Percentiles rank a stretch among this genome's conserved stretches.
These are phyloP conservation scores for Cercospora sp. DNA, from an alignment of 2,329 filamentous ascomycete species.

Conservation along the genomic window DNA sequence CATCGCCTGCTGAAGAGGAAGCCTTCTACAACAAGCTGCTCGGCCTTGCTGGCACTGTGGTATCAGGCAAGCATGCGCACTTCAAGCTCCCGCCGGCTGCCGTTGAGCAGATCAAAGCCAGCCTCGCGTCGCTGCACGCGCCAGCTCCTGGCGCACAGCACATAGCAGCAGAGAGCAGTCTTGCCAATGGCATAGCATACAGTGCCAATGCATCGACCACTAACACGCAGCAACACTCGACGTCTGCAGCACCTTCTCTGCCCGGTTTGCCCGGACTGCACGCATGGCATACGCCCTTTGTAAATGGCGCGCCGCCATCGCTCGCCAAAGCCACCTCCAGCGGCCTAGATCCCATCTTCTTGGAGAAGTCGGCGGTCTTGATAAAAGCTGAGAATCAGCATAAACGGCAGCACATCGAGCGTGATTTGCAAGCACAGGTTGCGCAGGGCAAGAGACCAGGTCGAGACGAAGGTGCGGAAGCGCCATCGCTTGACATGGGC, in stretches of 20 bases:
- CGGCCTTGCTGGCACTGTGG: conserved; percentile 74
- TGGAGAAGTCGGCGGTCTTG: conserved; percentile 82
- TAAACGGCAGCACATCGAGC: conserved; percentile 79
- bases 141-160: conserved; percentile 15
- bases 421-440: conserved; percentile 71
- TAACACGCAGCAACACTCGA: conserved; percentile 23
- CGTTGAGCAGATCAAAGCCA: conserved; percentile 41
- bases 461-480: conserved; percentile 53
- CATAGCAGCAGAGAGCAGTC: conserved; percentile 13
- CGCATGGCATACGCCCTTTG: conserved; percentile 9
- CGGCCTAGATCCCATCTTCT: conserved; percentile 77
- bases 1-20: conserved; percentile 35
- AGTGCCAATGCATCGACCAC: conserved; percentile 29
- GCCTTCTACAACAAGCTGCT: conserved; percentile 72
- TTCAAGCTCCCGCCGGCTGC: conserved; percentile 59
- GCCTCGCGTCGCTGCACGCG: conserved; percentile 16
- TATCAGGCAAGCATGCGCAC: conserved; percentile 71
- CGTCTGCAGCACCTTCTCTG: conserved; percentile 11
- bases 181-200: conserved; percentile 26
- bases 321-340: conserved; percentile 24
- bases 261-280: conserved; percentile 31
- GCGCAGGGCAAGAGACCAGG: conserved; percentile 59
- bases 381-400: conserved; percentile 78
- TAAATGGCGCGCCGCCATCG: conserved; percentile 17
- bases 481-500: conserved; percentile 46